phyloP scores from a whole-genome alignment of 768 basidiomycete genomes.

The Agaricus sinodeliciosus region DNA sequence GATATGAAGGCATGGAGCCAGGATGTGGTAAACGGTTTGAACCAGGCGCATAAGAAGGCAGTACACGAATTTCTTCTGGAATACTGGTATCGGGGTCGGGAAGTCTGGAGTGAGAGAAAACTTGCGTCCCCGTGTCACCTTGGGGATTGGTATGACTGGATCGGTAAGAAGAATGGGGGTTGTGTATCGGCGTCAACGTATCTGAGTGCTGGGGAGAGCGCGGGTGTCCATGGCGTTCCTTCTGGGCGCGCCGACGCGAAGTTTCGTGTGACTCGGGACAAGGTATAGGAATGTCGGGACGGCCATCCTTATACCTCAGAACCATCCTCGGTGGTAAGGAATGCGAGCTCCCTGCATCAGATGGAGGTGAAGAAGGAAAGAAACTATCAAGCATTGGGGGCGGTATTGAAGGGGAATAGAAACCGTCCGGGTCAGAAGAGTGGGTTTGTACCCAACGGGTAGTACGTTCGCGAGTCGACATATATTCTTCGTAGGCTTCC shows the following conservation, averaged over 20 bases:
- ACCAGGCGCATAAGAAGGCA: slow-evolving; percentile 39
- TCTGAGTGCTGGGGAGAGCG: slow-evolving; percentile 10
- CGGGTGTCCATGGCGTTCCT: slow-evolving; percentile 9
- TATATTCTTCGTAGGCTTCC: slow-evolving; percentile 50
- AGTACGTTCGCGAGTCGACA: slow-evolving; percentile 55
- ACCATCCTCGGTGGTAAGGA: slow-evolving; percentile 69
- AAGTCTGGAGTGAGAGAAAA: slow-evolving; percentile 21
- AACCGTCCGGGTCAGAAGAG: slow-evolving; percentile 30
- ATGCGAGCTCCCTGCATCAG: slow-evolving; percentile 41
- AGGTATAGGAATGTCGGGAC: slow-evolving; percentile 60
- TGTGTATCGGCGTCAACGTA: slow-evolving; percentile 19
- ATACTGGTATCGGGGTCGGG: slow-evolving; percentile 13
- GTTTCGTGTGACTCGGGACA: slow-evolving; percentile 22
- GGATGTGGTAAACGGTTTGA: slow-evolving; percentile 15
- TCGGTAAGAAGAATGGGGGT: slow-evolving; percentile 16
- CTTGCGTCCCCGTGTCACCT: slow-evolving; percentile 30
- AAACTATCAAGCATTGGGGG: slow-evolving; percentile 44
- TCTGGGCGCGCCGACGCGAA: slow-evolving; percentile 15
- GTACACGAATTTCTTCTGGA: slow-evolving; percentile 59
- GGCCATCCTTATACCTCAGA: slow-evolving; percentile 58
- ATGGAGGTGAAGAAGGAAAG: slow-evolving; percentile 34
- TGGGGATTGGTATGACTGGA: slow-evolving; percentile 15
- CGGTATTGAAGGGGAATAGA: slow-evolving; percentile 54
- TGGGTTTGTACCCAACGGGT: slow-evolving; percentile 52
- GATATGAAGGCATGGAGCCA: slow-evolving; percentile 27